Evolutionary conservation across 495 filamentous ascomycete species (phyloP), one percentile per base, ranked within the genome.

Genomic region (Rhizodiscina lignyota): DNA sequence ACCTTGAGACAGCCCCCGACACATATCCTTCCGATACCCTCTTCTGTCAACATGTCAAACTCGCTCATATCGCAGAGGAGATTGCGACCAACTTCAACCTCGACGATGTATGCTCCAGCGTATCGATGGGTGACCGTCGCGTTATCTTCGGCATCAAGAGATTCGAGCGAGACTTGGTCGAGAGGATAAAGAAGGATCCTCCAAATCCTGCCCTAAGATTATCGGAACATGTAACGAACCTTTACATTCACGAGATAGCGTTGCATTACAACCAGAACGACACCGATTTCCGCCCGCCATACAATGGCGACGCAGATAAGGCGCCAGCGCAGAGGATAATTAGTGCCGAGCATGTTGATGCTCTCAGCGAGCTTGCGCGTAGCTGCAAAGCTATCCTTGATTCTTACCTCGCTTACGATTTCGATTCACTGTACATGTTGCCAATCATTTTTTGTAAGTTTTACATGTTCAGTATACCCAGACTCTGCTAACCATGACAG

Each of bases 191-290:
- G 10, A 60, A 67, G 12, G 61, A 72, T 2, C 64, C 68, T 0
- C 64, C 69, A 54, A 34, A 64, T 54, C n/a, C 29, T 32, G 62
- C 66, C 2, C 55, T 82, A 3, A 53, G 60, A 38, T 53, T 81
- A 29, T 63, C 63, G 31, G 74, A 75, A 40, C 60, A 79, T 41
- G 64, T 83, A 2, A 50, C 83, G 21, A 77, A 67, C 38, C 60
- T 94, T 2, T 93, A 87, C 44, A 71, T 92, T 42, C 83, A 96
- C 49, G 87, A 94, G 53, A 77, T 87, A 33, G 74, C 77, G 2
- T 68, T 92, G 47, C 76, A 87, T 34, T 61, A 73, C 16, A 79
- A 89, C 39, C 70, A 73, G 42, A 68, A 64, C 32, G 53, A 67
- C 4, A 74, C 80, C 3, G 72, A 80, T 35, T 67, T 70, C 40